A percentile compares a stretch with the other conserved stretches of the same genome.
Conservation (phyloP, 305 asterid species). For the Galium porrigens region DNA sequence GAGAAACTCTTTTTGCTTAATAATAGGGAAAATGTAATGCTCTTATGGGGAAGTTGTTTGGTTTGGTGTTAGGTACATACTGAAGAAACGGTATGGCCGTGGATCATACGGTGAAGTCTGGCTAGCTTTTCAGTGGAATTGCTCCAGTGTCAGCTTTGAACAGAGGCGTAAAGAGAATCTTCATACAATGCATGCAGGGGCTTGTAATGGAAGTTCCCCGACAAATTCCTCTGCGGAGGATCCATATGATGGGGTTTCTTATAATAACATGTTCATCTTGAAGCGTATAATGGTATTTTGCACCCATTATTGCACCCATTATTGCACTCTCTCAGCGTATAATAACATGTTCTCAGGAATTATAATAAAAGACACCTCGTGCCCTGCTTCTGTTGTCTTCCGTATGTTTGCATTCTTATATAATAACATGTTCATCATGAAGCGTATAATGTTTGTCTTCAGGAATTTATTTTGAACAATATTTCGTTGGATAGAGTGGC, state of each 20-base stretch:
- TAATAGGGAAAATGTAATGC: neutral
- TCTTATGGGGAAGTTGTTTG: constrained; percentile 6
- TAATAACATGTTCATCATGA: constrained; percentile 63
- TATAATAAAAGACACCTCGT: too few species aligned
- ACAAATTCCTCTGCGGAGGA: constrained; percentile 27
- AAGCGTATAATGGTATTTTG: constrained; percentile 84
- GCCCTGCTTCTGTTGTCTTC: too few species aligned
- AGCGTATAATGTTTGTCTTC: constrained; percentile 78
- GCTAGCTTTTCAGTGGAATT: constrained; percentile 94
- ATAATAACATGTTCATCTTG: constrained; percentile 58
- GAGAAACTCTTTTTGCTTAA: neutral
- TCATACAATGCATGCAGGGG: constrained; percentile 25
- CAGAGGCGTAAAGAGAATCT: constrained; percentile 25
- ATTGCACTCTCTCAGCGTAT: too few species aligned
- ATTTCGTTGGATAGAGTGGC: constrained; percentile 3
- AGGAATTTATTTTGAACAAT: neutral
- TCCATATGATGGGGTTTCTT: constrained; percentile 30
- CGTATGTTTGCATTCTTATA: too few species aligned
- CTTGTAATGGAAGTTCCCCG: constrained; percentile 27
- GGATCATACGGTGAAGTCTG: constrained; percentile 99
- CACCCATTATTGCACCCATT: too few species aligned
- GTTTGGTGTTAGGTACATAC: constrained; percentile 44
- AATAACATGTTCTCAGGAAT: too few species aligned
- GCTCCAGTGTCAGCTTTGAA: constrained; percentile 42
- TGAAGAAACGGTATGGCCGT: constrained; percentile 87